Evolutionary conservation across 2,329 filamentous ascomycete genomes (phyloP), one percentile per base, ranked within the genome.

Genomic region (Penicillium sp.): DNA sequence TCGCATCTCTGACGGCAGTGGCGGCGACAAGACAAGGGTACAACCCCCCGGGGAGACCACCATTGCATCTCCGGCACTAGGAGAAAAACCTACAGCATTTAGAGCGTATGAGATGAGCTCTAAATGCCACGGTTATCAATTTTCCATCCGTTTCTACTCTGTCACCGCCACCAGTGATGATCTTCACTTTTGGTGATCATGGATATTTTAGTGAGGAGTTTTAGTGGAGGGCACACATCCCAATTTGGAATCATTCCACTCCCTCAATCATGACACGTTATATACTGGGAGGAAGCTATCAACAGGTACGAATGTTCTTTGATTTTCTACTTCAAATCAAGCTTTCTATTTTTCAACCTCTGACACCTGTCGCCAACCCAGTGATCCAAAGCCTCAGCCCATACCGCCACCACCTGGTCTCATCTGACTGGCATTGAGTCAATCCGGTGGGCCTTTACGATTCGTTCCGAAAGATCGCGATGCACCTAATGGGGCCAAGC

Each of bases 1-100:
- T 57, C 59, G 48, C 43, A 55, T 41, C 52, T 51, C 57, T 62
- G 61, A 62, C 61, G 61, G 61, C 60, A 62, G 61, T 63, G 61
- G 61, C 61, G 59, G 57, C 54, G 52, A 43, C 44, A 23, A 29
- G 43, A 60, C 51, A 49, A 49, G 57, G 54, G 50, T 57, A 46
- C 52, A 15, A 43, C 41, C 51, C 49, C 51, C 61, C 53, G 44
- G 54, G 45, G 51, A 44, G 26, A 49, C 40, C 40, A 18, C 41
- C 42, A 33, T 8, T 42, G 26, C 35, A 44, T 18, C 56, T 54
- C 45, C 51, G 58, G 51, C 46, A 26, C 31, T 35, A 37, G n/a
- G 33, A 18, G 5, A 49, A 45, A 45, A 45, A n/a, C n/a, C 3
- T 15, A 25, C 29, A 29, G 6, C 9, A 8, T 11, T 41, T 47